phyloP scores from a whole-genome alignment of 352 stramenopile species.

The Thalassiosira allenii region DNA sequence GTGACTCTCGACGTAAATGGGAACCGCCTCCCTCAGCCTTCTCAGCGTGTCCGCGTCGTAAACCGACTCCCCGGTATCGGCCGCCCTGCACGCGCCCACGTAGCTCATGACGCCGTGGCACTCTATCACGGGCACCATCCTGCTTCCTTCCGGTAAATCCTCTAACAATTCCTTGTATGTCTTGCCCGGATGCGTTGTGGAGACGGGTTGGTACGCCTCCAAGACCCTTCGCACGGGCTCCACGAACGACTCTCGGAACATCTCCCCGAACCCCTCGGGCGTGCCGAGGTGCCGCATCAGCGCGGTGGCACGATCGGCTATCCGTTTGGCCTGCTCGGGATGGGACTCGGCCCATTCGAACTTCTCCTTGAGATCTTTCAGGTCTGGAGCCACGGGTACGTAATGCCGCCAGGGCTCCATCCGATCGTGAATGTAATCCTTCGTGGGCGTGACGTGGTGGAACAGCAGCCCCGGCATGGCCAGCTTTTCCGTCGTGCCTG shows the following conservation, averaged over 20 bases:
- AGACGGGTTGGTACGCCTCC: constrained; percentile 28
- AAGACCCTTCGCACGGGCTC: constrained; percentile 23
- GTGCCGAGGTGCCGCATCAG: constrained; percentile 23
- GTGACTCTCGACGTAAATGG: too few relatives aligned
- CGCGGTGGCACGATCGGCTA: constrained; percentile 31
- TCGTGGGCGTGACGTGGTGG: constrained; percentile 52
- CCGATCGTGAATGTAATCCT: constrained; percentile 47
- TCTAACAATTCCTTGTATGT: not conserved
- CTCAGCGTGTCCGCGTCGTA: too few relatives aligned
- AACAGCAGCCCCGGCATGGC: constrained; percentile 39
- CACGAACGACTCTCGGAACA: constrained; percentile 30
- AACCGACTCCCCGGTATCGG: too few relatives aligned
- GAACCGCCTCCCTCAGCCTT: too few relatives aligned
- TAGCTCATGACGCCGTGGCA: too few relatives aligned
- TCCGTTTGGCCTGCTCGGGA: constrained; percentile 25
- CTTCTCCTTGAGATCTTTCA: constrained; percentile 40
- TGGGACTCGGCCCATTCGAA: constrained; percentile 47
- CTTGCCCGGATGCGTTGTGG: not conserved
- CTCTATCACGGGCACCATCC: not conserved
- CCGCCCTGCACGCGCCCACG: too few relatives aligned
- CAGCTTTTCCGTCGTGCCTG: constrained; percentile 42
- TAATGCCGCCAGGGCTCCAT: constrained; percentile 59
- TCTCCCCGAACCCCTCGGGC: constrained; percentile 17
- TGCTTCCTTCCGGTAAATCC: too few relatives aligned
- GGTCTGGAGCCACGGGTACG: constrained; percentile 40